A percentile compares a stretch with the other conserved stretches of the same genome.
phyloP scores from a whole-genome alignment of 108 stramenopile species.

The Skeletonema grethae region DNA sequence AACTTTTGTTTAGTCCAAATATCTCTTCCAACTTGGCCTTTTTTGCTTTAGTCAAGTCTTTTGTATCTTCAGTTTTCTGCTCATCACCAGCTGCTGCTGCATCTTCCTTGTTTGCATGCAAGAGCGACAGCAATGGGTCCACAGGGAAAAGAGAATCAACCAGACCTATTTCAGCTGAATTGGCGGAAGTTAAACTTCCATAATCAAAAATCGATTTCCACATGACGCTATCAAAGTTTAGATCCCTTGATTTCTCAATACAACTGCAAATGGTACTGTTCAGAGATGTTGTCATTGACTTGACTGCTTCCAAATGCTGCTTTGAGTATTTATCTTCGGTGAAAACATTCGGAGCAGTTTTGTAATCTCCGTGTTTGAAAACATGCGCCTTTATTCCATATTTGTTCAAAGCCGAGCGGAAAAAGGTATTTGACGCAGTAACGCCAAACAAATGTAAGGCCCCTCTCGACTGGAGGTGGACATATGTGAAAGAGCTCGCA shows the following conservation, averaged over 20 bases:
- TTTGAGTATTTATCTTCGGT: slow-evolving; percentile 58
- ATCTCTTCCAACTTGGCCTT: slow-evolving; percentile 34
- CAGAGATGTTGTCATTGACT: slow-evolving; percentile 48
- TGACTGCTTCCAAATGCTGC: slow-evolving; percentile 57
- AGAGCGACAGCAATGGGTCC: slow-evolving; percentile 55
- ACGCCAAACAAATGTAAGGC: slow-evolving; percentile 68
- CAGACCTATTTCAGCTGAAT: slow-evolving; percentile 64
- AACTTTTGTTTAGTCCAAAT: slow-evolving; percentile 24
- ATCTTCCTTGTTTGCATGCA: slow-evolving; percentile 42
- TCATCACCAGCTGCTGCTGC: slow-evolving; percentile 10
- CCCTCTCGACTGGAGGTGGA: slow-evolving; percentile 71
- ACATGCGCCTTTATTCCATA: slow-evolving; percentile 79
- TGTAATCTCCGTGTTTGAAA: slow-evolving; percentile 80
- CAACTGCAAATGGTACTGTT: slow-evolving; percentile 52
- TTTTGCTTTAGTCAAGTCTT: slow-evolving; percentile 9
- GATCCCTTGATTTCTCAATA: slow-evolving; percentile 53
- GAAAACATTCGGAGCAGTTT: slow-evolving; percentile 75
- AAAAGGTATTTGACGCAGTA: slow-evolving; percentile 48
- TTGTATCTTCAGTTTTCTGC: not conserved
- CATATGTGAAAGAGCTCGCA: slow-evolving; percentile 62
- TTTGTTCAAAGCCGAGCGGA: slow-evolving; percentile 56
- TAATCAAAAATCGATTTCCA: slow-evolving; percentile 69
- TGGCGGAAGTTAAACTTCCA: slow-evolving; percentile 65
- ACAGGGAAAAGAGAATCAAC: slow-evolving; percentile 58
- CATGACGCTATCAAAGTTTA: slow-evolving; percentile 50